Base-by-base conservation (phyloP, 2,329 filamentous ascomycete species). In the Pseudogymnoascus sp. region DNA sequence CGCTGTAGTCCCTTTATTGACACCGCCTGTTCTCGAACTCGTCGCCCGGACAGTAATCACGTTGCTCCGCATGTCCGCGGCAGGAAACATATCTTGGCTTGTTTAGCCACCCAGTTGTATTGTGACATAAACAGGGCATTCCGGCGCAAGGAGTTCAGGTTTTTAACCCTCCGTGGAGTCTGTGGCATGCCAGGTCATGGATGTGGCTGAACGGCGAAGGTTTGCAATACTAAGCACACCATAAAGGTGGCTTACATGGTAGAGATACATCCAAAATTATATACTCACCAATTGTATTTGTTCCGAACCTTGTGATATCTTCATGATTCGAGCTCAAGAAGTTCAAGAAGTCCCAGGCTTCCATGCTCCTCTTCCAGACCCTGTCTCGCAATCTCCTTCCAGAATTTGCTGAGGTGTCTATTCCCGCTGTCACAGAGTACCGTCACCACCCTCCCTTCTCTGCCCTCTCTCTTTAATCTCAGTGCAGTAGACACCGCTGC, bases 381-480 rank as follows among this genome's bases (percentile, higher is more conserved):
- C 71, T 88, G 76, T 58, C 85, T 81, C 19, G 82, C 86, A 59
- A 90, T 82, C 63, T 80, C 78, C 68, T 86, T 88, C 87, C 88
- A 94, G 70, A 95, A 92, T 73, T 92, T 92, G 74, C 86, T 91
- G 58, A 94, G 72, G 72, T 94, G 89, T 64, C 90, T 79, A 8
- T 84, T 84, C n/a, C 90, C 88, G n/a, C 82, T 84, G 74, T 95
- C 90, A 71, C 89, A 94, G 6, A 94, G 74, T n/a, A 95, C 77
- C 0, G 90, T 94, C n/a, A 92, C 88, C 39, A 95, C 82, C 37
- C 78, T 74, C 63, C 79, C 77, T 5, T 76, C 79, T 30, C 78
- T 79, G 61, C 86, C 87, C 9, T 76, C 77, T 15, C 77, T 78
- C 63, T 85, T 86, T 63, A 92, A 74, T 39, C 76, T 75, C 70